Evolutionary conservation across 805 yeast species (phyloP).

Genomic region (Ogataea henricii): DNA sequence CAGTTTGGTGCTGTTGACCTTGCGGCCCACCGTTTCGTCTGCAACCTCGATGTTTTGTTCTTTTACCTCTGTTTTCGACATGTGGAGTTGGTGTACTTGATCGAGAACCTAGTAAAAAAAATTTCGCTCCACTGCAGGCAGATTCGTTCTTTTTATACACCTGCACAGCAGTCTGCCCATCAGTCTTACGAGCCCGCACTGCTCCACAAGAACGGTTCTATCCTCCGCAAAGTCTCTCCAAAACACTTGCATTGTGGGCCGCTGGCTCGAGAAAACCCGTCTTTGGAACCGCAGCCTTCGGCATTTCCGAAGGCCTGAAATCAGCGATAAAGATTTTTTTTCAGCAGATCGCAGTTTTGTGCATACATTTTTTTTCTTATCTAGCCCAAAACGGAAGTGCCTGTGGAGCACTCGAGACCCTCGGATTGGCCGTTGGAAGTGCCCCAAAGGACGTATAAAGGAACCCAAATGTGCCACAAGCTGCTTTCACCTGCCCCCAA

Average conservation of each 20-base stretch:
- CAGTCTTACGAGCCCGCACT: not conserved
- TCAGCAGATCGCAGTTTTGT: not conserved
- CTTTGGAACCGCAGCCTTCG: constrained; percentile 8
- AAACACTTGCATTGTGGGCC: not conserved
- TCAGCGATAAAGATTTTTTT: not conserved
- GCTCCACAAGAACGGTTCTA: not conserved
- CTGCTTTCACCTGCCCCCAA: not conserved
- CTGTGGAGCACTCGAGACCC: not conserved
- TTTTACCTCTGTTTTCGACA: not conserved
- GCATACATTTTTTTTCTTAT: constrained; percentile 1
- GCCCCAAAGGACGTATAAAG: not conserved
- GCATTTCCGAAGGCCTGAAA: constrained; percentile 11
- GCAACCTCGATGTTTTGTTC: not conserved
- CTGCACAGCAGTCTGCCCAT: not conserved
- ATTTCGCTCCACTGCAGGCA: not conserved
- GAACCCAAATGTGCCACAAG: not conserved
- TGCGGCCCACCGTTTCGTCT: not conserved
- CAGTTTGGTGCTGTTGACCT: constrained; percentile 19
- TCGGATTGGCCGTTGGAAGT: constrained; percentile 1
- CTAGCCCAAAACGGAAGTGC: not conserved
- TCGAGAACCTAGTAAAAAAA: too few relatives aligned
- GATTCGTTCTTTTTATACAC: not conserved
- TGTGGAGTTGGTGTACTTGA: not conserved
- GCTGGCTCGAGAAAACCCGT: not conserved
- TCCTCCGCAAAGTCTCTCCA: too few relatives aligned